Evolutionary conservation across 768 basidiomycete species (phyloP).

Genomic region (Rhodotorula babjevae): DNA sequence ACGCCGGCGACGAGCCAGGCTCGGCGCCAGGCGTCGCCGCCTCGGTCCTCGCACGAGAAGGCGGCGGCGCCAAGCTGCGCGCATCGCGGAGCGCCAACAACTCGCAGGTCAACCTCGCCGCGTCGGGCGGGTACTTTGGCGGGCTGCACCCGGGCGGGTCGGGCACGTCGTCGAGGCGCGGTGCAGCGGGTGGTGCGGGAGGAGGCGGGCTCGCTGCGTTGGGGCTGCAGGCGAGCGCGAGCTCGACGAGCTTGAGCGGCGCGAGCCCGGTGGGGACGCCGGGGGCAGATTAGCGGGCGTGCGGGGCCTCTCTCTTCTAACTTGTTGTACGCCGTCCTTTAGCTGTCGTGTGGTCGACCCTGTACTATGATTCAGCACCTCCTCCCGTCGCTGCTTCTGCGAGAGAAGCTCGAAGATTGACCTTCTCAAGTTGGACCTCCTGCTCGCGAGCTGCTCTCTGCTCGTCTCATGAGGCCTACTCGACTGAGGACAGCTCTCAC

Average conservation of each 20-base stretch:
- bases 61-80: conserved; percentile 25
- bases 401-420: not conserved
- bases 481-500: too few relatives aligned
- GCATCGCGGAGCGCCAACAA: conserved; percentile 26
- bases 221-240: not conserved
- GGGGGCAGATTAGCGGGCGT: not conserved
- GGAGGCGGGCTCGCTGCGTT: not conserved
- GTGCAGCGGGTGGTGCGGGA: not conserved
- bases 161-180: not conserved
- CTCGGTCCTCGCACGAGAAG: too few relatives aligned
- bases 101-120: conserved; percentile 26
- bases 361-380: too few relatives aligned
- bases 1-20: not conserved
- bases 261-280: not conserved
- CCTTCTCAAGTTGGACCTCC: not conserved
- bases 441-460: too few relatives aligned
- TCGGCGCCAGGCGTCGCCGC: not conserved
- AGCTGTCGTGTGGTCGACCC: too few relatives aligned
- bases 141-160: not conserved
- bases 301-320: too few relatives aligned
- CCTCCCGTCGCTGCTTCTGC: not conserved
- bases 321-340: too few relatives aligned
- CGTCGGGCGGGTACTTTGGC: conserved; percentile 13
- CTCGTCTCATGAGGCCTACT: too few relatives aligned
- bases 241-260: conserved; percentile 10